These are phyloP conservation scores for Cyclotella atomus DNA, from an alignment of 108 stramenopile genomes.

Conservation along the genomic window DNA sequence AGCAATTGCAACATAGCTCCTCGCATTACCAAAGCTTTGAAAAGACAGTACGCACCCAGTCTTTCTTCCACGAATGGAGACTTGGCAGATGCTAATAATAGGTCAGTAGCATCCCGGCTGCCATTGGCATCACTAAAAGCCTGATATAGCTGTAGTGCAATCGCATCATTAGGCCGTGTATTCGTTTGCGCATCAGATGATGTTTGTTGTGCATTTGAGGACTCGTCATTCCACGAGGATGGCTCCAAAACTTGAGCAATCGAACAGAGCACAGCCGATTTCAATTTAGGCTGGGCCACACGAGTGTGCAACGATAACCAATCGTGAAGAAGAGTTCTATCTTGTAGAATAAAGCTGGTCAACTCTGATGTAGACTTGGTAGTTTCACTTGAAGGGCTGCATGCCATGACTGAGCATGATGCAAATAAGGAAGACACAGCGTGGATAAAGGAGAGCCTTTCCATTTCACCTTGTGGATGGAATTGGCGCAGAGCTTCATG, in stretches of 20 bases:
- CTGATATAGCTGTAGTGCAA: slow-evolving; percentile 38
- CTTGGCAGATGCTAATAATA: slow-evolving; percentile 40
- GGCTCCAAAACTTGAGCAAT: slow-evolving; percentile 46
- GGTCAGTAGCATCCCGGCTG: slow-evolving; percentile 30
- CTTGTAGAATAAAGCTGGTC: slow-evolving; percentile 23
- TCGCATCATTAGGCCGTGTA: slow-evolving; percentile 31
- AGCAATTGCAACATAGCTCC: slow-evolving; percentile 21
- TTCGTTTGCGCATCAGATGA: not conserved
- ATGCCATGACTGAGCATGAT: slow-evolving; percentile 26
- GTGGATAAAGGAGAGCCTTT: slow-evolving; percentile 37
- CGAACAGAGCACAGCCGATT: slow-evolving; percentile 41
- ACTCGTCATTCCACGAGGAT: slow-evolving; percentile 18
- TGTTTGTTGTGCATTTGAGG: not conserved
- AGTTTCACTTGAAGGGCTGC: slow-evolving; percentile 4
- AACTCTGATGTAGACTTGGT: slow-evolving; percentile 5
- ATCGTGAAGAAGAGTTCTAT: slow-evolving; percentile 37
- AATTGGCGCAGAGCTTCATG: slow-evolving; percentile 31
- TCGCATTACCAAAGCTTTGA: slow-evolving; percentile 35
- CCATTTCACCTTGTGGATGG: slow-evolving; percentile 35
- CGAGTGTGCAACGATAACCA: slow-evolving; percentile 45
- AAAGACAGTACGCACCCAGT: slow-evolving; percentile 38
- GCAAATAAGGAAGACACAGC: slow-evolving; percentile 45
- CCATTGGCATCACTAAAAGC: slow-evolving; percentile 41
- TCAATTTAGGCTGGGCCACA: slow-evolving; percentile 42
- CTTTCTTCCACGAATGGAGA: slow-evolving; percentile 50